Evolutionary conservation across 2,329 filamentous ascomycete genomes (phyloP).

Genomic region (Calonectria leucothoes): DNA sequence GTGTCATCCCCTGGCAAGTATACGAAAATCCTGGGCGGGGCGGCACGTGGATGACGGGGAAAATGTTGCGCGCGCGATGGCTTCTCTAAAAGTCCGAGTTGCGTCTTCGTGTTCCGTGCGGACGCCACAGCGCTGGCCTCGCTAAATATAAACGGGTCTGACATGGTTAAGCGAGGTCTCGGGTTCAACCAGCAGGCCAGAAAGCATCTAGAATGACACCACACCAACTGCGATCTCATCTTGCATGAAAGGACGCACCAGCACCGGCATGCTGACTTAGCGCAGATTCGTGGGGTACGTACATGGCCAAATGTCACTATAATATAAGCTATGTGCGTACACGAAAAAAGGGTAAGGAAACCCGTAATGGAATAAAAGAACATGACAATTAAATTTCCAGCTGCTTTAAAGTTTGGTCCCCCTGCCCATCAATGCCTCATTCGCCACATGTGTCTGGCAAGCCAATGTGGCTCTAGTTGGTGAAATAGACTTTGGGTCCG

Average conservation of each 20-base stretch:
- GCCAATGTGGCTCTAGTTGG: background rate
- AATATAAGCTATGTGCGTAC: background rate
- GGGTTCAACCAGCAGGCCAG: background rate
- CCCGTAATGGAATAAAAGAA: background rate
- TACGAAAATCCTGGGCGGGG: slow-evolving; percentile 1
- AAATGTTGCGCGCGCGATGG: background rate
- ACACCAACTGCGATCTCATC: background rate
- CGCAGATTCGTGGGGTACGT: background rate
- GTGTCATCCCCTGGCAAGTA: background rate
- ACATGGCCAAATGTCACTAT: background rate
- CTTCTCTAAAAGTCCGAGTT: background rate
- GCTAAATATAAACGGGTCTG: background rate
- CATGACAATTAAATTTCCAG: background rate
- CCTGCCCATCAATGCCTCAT: background rate
- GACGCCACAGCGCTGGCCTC: background rate
- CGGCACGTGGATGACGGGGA: background rate
- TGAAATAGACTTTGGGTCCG: background rate
- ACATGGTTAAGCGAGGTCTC: background rate
- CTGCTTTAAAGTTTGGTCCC: background rate
- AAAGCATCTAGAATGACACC: background rate
- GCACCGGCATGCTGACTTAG: background rate
- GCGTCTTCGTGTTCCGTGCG: background rate
- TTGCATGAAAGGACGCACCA: background rate
- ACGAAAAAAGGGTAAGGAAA: background rate
- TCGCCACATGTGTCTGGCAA: background rate